Conservation (phyloP, 2,329 filamentous ascomycete genomes). For the Sporothrix schenckii region DNA sequence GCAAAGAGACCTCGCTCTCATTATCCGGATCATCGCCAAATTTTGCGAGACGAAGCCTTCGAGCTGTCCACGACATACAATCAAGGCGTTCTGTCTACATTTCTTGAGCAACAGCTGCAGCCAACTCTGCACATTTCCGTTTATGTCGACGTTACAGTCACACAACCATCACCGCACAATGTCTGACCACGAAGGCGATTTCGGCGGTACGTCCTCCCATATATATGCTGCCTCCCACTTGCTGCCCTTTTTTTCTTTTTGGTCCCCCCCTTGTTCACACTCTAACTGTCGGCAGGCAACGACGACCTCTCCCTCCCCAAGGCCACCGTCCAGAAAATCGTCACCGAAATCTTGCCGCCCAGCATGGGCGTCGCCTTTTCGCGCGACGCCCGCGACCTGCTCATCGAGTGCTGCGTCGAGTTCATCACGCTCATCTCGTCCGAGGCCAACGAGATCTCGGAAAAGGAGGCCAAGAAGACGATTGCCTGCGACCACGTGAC, state of each 20-base stretch:
- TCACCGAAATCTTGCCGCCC: slow-evolving; percentile 85
- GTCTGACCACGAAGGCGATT: slow-evolving; percentile 63
- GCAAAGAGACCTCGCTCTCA: neutral
- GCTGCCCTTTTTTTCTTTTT: no score
- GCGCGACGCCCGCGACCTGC: slow-evolving; percentile 89
- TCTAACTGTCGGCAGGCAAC: slow-evolving; percentile 48
- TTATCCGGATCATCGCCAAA: no score
- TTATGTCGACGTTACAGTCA: neutral
- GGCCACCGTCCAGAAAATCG: slow-evolving; percentile 79
- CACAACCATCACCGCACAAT: slow-evolving; percentile 45
- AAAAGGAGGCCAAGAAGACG: slow-evolving; percentile 98
- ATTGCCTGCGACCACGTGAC: slow-evolving; percentile 98
- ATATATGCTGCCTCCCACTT: no score
- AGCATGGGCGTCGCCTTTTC: slow-evolving; percentile 80
- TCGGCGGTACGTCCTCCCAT: slow-evolving; percentile 55
- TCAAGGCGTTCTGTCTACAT: no score
- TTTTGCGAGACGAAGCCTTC: no score
- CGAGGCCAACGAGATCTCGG: slow-evolving; percentile 97
- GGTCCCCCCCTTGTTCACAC: neutral
- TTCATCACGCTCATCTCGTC: slow-evolving; percentile 99
- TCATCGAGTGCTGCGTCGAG: slow-evolving; percentile 98
- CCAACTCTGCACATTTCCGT: no score
- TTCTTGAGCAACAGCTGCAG: no score
- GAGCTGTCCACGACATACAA: no score
- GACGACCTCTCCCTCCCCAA: slow-evolving; percentile 68